These are phyloP conservation scores for Pythium volutum DNA, from an alignment of 352 stramenopile species.

Conservation along the genomic window DNA sequence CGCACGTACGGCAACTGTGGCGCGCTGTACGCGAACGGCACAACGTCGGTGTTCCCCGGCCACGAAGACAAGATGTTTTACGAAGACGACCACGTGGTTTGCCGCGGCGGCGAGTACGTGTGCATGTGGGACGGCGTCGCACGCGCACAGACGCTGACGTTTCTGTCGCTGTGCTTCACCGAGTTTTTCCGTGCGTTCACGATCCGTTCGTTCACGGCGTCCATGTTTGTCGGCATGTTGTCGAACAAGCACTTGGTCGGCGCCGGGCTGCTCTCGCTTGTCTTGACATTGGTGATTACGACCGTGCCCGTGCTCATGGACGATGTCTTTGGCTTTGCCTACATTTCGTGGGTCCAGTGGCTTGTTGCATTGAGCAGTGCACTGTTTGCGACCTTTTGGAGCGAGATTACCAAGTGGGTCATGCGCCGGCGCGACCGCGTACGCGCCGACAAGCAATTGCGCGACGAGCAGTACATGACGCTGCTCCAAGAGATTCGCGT, in stretches of 20 bases:
- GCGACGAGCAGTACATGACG: constrained; percentile 51
- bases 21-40: constrained; percentile 35
- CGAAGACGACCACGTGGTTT: constrained; percentile 43
- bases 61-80: constrained; percentile 28
- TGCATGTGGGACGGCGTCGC: constrained; percentile 58
- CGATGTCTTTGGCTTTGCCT: constrained; percentile 63
- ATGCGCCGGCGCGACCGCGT: constrained; percentile 39
- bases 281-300: constrained; percentile 49
- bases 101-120: constrained; percentile 52
- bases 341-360: constrained; percentile 64
- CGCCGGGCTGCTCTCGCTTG: constrained; percentile 49
- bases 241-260: constrained; percentile 65
- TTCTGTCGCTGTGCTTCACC: constrained; percentile 62
- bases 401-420: constrained; percentile 49
- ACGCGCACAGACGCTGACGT: constrained; percentile 74
- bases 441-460: constrained; percentile 31
- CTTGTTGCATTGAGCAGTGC: constrained; percentile 37
- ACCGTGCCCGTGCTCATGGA: constrained; percentile 57
- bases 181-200: constrained; percentile 78
- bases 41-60: constrained; percentile 46
- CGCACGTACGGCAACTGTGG: constrained; percentile 53
- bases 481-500: constrained; percentile 56
- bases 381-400: constrained; percentile 53
- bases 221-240: constrained; percentile 60
- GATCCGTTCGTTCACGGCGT: constrained; percentile 66